Evolutionary conservation across 2,329 filamentous ascomycete species (phyloP).

Genomic region (Blastomyces emzantsi): DNA sequence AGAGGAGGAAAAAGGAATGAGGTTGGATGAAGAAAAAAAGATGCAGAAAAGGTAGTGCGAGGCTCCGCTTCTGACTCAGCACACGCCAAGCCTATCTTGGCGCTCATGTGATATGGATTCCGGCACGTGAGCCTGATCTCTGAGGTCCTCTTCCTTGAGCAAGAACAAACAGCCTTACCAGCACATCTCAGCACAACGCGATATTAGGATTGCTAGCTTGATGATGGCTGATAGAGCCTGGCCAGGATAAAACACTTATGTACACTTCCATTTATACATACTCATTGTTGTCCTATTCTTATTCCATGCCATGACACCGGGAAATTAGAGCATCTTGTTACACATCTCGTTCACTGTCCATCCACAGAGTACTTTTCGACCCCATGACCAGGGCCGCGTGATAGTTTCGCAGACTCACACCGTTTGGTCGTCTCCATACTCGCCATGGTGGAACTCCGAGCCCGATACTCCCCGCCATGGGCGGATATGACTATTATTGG

Average conservation of each 20-base stretch:
- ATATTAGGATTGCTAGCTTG: not conserved
- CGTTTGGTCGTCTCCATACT: not conserved
- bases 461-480: slow-evolving; percentile 90
- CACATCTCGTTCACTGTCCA: not conserved
- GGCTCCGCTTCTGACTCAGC: slow-evolving; percentile 12
- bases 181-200: no score
- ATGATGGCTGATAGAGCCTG: not conserved
- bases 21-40: not conserved
- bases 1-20: slow-evolving; percentile 3
- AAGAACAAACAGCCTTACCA: no score
- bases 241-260: not conserved
- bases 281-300: not conserved
- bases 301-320: not conserved
- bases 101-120: slow-evolving; percentile 4
- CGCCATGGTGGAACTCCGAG: slow-evolving; percentile 22
- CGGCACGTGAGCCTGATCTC: not conserved
- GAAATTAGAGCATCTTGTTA: not conserved
- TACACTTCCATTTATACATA: not conserved
- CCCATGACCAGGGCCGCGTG: not conserved
- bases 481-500: slow-evolving; percentile 94
- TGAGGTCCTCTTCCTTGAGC: not conserved
- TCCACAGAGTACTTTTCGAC: not conserved
- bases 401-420: not conserved
- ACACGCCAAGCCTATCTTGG: not conserved
- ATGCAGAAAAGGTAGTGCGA: not conserved